These are phyloP conservation scores for Sclerotinia spermophila DNA, from an alignment of 2,329 filamentous ascomycete species.

Conservation along the genomic window DNA sequence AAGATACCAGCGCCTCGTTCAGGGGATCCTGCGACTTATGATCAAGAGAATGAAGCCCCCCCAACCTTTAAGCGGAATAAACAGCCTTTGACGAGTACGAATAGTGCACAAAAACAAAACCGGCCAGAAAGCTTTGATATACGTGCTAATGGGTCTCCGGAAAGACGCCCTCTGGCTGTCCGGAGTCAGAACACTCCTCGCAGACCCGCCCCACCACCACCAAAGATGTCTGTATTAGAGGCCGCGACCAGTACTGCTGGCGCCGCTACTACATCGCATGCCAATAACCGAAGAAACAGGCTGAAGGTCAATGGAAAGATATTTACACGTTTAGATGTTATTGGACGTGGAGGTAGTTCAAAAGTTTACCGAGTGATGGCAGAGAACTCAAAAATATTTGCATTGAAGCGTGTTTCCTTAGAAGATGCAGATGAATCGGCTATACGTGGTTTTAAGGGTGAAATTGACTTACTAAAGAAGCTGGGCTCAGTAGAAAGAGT, in stretches of 20 bases:
- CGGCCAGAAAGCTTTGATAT: slow-evolving; percentile 48
- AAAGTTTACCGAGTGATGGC: slow-evolving; percentile 96
- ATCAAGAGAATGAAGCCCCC: slow-evolving; percentile 82
- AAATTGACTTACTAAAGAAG: slow-evolving; percentile 85
- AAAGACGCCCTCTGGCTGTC: slow-evolving; percentile 52
- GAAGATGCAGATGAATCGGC: slow-evolving; percentile 84
- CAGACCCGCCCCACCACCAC: slow-evolving; percentile 74
- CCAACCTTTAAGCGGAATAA: slow-evolving; percentile 59
- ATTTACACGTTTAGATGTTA: slow-evolving; percentile 84
- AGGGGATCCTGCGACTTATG: slow-evolving; percentile 59
- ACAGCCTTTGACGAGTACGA: slow-evolving; percentile 30
- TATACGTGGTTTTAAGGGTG: slow-evolving; percentile 84
- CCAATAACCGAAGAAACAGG: slow-evolving; percentile 68
- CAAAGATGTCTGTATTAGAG: slow-evolving; percentile 96
- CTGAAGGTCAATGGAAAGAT: slow-evolving; percentile 86
- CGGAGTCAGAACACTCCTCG: slow-evolving; percentile 68
- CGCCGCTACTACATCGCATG: slow-evolving; percentile 69
- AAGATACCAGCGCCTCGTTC: slow-evolving; percentile 54
- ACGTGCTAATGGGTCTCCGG: slow-evolving; percentile 46
- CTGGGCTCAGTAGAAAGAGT: slow-evolving; percentile 84
- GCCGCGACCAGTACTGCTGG: slow-evolving; percentile 82
- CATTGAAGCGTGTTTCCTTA: slow-evolving; percentile 86
- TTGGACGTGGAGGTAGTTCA: slow-evolving; percentile 88
- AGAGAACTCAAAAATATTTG: slow-evolving; percentile 93
- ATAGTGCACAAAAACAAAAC: slow-evolving; percentile 46